A percentile compares a stretch with the other conserved stretches of the same genome.
phyloP scores from a whole-genome alignment of 495 filamentous ascomycete species.

The Penicilliopsis zonata region DNA sequence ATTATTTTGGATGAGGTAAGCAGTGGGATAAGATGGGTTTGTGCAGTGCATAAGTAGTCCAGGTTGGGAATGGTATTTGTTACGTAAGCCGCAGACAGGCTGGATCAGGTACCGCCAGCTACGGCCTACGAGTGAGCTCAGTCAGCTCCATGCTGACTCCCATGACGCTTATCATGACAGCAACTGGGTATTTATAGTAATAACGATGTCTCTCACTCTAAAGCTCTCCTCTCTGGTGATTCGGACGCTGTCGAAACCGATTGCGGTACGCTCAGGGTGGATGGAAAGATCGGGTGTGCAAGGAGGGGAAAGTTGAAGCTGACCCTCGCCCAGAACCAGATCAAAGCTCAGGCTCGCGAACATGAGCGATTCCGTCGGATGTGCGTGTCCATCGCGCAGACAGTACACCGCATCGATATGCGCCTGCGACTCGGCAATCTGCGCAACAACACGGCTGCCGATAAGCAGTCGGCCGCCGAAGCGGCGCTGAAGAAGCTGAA shows the following conservation, averaged over 20 bases:
- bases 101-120: too few species aligned
- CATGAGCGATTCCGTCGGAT: conserved; percentile 77
- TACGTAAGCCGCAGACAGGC: too few species aligned
- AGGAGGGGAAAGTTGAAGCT: conserved; percentile 30
- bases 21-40: conserved; percentile 12
- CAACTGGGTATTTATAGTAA: too few species aligned
- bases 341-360: conserved; percentile 89
- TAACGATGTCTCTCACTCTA: conserved; percentile 44
- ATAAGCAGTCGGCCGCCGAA: conserved; percentile 36
- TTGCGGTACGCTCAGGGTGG: conserved; percentile 42
- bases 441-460: conserved; percentile 58
- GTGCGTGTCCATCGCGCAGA: conserved; percentile 67
- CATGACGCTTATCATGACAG: too few species aligned
- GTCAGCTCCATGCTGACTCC: too few species aligned
- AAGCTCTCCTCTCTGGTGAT: conserved; percentile 60
- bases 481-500: conserved; percentile 45
- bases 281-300: too few species aligned
- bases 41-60: neutral
- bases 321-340: conserved; percentile 55
- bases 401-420: conserved; percentile 90
- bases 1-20: conserved; percentile 18
- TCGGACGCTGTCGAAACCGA: conserved; percentile 59
- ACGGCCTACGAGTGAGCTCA: too few species aligned
- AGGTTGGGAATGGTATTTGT: too few species aligned
- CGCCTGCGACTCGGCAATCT: conserved; percentile 73